phyloP scores from a whole-genome alignment of 2,329 filamentous ascomycete genomes.

The Colletotrichum theobromicola region DNA sequence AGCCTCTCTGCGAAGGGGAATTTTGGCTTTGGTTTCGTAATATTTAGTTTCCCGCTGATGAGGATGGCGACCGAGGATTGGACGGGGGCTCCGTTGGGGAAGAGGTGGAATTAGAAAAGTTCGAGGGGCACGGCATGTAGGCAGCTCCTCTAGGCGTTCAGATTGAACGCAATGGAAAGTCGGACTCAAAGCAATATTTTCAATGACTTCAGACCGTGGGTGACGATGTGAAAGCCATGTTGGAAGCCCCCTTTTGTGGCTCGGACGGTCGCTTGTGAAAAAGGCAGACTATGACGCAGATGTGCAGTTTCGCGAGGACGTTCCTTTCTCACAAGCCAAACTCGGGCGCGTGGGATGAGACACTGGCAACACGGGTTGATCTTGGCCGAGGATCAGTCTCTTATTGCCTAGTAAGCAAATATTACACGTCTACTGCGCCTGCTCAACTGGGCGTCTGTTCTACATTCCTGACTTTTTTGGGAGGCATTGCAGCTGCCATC shows the following conservation, averaged over 20 bases:
- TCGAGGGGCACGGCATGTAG: conserved; percentile 11
- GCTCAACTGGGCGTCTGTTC: background rate
- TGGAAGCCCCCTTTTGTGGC: background rate
- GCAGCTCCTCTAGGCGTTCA: conserved; percentile 10
- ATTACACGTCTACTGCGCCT: background rate
- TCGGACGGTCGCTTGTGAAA: background rate
- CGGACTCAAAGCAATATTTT: background rate
- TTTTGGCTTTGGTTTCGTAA: conserved; percentile 16
- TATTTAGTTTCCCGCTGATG: conserved; percentile 19
- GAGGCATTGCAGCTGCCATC: background rate
- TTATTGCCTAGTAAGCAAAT: background rate
- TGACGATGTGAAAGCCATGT: background rate
- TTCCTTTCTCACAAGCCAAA: background rate
- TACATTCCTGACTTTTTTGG: background rate
- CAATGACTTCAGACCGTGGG: background rate
- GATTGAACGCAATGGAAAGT: conserved; percentile 13
- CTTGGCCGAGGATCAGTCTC: background rate
- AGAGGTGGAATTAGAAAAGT: background rate
- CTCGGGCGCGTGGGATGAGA: background rate
- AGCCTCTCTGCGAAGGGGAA: conserved; percentile 5
- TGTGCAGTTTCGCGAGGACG: background rate
- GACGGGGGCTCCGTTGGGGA: background rate
- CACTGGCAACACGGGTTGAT: background rate
- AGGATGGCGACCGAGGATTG: background rate
- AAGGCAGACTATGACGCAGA: background rate